These are phyloP conservation scores for Ballota nigra DNA, from an alignment of 257 asterid genomes.

Conservation along the genomic window DNA sequence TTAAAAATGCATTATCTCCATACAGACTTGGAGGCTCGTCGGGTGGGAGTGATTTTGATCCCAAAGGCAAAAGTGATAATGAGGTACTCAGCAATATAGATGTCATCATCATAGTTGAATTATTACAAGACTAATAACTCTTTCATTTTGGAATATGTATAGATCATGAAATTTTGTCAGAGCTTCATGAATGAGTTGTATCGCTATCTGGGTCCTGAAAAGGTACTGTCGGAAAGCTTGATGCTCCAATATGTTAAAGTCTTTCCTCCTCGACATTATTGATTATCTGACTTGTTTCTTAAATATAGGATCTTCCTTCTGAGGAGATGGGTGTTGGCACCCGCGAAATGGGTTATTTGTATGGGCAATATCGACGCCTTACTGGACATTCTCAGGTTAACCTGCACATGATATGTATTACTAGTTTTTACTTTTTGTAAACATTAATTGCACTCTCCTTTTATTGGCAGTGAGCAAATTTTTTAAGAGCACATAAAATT, in stretches of 20 bases:
- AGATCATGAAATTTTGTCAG: constrained; percentile 98
- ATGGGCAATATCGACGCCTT: constrained; percentile 93
- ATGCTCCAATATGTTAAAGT: constrained; percentile 9
- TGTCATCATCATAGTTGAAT: constrained; percentile 17
- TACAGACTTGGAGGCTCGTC: constrained; percentile 98
- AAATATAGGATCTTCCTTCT: constrained; percentile 86
- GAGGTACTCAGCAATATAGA: constrained; percentile 54
- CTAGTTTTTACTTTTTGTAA: neutral
- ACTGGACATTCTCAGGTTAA: constrained; percentile 96
- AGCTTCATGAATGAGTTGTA: constrained; percentile 95
- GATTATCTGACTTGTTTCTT: constrained; percentile 27
- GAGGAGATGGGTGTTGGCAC: constrained; percentile 99
- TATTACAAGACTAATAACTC: constrained; percentile 19
- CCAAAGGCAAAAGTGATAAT: constrained; percentile 80
- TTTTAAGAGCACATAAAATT: neutral
- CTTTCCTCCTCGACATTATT: constrained; percentile 16
- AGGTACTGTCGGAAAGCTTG: constrained; percentile 48
- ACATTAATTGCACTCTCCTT: neutral
- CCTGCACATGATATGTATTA: constrained; percentile 4
- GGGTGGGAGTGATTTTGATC: constrained; percentile 99
- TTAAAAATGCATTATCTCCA: constrained; percentile 95
- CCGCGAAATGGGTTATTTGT: constrained; percentile 96
- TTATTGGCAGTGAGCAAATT: neutral
- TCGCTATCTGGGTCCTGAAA: constrained; percentile 95
- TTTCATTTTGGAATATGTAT: constrained; percentile 23